Conservation (phyloP, 2,329 filamentous ascomycete species). For the Aschersonia sp. region DNA sequence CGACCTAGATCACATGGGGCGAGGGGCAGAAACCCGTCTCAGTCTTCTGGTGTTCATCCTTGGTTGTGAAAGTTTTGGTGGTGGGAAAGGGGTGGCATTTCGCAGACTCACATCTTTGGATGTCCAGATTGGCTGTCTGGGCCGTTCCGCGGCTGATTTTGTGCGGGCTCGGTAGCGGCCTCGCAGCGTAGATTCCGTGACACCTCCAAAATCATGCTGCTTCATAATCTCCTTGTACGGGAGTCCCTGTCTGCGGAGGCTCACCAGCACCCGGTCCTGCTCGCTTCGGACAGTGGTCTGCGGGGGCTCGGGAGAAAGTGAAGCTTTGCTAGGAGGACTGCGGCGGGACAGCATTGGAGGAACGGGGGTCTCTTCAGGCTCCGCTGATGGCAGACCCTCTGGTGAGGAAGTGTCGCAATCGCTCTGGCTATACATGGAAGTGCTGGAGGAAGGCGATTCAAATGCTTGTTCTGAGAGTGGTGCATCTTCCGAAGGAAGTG, state of each 20-base stretch:
- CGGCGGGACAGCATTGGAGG: too few relatives aligned
- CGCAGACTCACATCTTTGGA: constrained; percentile 43
- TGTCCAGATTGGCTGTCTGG: constrained; percentile 52
- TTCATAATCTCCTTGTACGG: constrained; percentile 51
- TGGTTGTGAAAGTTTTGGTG: neutral
- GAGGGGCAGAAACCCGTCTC: neutral
- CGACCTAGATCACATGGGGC: constrained; percentile 17
- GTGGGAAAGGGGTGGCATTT: neutral
- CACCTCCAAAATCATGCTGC: constrained; percentile 33
- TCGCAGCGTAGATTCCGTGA: constrained; percentile 59
- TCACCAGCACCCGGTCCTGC: constrained; percentile 33
- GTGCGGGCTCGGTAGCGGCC: constrained; percentile 53
- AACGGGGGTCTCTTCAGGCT: too few relatives aligned
- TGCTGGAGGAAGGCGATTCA: too few relatives aligned
- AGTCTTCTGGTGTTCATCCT: neutral
- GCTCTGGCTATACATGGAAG: too few relatives aligned
- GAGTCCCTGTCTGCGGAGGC: constrained; percentile 38
- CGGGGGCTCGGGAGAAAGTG: neutral
- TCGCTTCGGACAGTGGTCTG: neutral
- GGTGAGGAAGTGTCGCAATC: too few relatives aligned
- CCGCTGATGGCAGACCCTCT: too few relatives aligned
- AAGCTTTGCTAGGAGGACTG: neutral
- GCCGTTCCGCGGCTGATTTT: constrained; percentile 45
- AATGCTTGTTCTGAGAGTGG: too few relatives aligned
- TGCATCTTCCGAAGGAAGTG: too few relatives aligned